phyloP scores from a whole-genome alignment of 805 yeast genomes.

The Zygoascus tannicola region DNA sequence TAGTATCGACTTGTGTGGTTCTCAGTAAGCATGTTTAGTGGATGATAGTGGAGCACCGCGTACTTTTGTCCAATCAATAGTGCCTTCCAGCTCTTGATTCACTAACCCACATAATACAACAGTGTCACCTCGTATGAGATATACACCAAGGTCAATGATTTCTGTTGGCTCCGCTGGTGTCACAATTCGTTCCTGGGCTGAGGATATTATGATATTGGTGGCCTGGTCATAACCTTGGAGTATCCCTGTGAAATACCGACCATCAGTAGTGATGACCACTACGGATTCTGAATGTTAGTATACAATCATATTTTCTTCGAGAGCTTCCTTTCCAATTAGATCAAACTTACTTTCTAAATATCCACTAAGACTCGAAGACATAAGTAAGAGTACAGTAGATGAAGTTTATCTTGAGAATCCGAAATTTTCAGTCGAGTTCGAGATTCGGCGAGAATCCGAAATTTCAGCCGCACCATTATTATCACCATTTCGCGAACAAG shows the following conservation, averaged over 20 bases:
- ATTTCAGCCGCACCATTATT: not conserved
- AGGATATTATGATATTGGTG: conserved; percentile 27
- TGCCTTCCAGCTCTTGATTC: conserved; percentile 24
- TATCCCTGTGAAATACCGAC: conserved; percentile 25
- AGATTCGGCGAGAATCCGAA: too few species aligned
- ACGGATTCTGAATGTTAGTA: conserved; percentile 14
- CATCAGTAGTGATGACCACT: conserved; percentile 29
- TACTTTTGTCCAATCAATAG: conserved; percentile 28
- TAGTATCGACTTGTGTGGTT: too few species aligned
- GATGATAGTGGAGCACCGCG: conserved; percentile 14
- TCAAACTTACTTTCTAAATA: conserved; percentile 18
- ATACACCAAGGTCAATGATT: conserved; percentile 25
- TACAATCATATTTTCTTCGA: not conserved
- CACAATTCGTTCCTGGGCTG: conserved; percentile 24
- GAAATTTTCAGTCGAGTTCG: too few species aligned
- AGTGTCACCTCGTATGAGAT: conserved; percentile 29
- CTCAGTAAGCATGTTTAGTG: conserved; percentile 18
- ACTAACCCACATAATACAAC: conserved; percentile 28
- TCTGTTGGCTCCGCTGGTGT: conserved; percentile 20
- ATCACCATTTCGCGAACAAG: not conserved
- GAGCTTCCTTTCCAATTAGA: not conserved
- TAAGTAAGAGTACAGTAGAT: conserved; percentile 1
- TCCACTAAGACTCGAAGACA: conserved; percentile 18
- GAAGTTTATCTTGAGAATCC: too few species aligned
- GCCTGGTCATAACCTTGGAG: conserved; percentile 31